A percentile compares a stretch with the other conserved stretches of the same genome.
phyloP scores from a whole-genome alignment of 176 grass and related monocot species.

The Echinochloa phyllopogon region DNA sequence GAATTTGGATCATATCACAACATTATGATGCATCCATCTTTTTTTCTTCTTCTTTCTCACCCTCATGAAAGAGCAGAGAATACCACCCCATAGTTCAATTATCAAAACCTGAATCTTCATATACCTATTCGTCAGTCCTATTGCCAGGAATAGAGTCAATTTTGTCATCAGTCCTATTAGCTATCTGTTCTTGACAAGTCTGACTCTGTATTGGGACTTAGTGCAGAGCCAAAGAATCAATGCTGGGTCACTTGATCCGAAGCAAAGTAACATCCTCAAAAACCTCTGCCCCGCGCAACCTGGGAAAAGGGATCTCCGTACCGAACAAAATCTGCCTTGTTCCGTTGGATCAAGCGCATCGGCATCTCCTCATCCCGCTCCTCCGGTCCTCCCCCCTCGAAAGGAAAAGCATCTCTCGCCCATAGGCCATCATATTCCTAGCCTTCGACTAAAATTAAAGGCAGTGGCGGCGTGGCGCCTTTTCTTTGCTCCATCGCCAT shows the following conservation, averaged over 20 bases:
- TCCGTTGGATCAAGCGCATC: conserved; percentile 21
- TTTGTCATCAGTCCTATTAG: background rate
- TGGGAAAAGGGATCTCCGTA: conserved; percentile 17
- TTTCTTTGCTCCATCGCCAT: conserved; percentile 41
- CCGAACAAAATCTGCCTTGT: conserved; percentile 33
- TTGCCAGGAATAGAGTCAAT: background rate
- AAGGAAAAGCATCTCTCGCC: conserved; percentile 49
- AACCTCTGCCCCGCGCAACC: conserved; percentile 34
- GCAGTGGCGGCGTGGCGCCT: background rate
- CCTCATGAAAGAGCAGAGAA: background rate
- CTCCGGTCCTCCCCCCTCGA: conserved; percentile 16
- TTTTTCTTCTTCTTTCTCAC: background rate
- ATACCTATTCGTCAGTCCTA: background rate
- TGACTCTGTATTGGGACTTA: background rate
- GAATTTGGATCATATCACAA: no score
- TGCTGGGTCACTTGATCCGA: conserved; percentile 3
- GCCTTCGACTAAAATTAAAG: conserved; percentile 1
- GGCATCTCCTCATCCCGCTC: conserved; percentile 44
- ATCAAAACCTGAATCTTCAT: background rate
- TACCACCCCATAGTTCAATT: background rate
- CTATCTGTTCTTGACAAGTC: background rate
- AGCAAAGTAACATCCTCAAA: conserved; percentile 1
- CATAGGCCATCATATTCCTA: background rate
- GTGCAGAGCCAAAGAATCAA: conserved; percentile 23
- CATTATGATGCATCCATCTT: background rate